Evolutionary conservation across 2,329 filamentous ascomycete species (phyloP), one percentile per base, ranked within the genome.

Genomic region (Sporothrix brasiliensis): DNA sequence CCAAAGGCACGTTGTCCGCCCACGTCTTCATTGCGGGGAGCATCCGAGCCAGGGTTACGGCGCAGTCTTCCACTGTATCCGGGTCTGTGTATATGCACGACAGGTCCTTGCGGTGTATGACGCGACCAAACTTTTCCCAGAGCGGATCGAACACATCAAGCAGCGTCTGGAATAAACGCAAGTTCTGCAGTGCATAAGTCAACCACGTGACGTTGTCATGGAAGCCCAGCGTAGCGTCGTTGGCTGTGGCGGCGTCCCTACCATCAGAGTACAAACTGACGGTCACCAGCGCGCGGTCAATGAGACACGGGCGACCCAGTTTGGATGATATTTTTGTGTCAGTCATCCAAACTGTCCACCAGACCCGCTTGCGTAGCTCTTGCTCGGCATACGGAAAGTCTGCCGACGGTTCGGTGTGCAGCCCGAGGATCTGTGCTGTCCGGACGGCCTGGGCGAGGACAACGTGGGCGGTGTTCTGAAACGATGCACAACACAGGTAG

Each of bases 321-420:
- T 84, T 83, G 78, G 82, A 80, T 68, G 79, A 79, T 1, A 77
- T 79, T 73, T 84, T 84, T 72, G 77, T 80, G 67, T 87, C 86
- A 14, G 85, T 75, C 1, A 78, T 75, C 74, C 83, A 86, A 1
- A 87, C 73, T 0, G 75, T 77, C 84, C 84, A 87, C 85, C 85
- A 88, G 19, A 87, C 72, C 0, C 84, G 79, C 72, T 81, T 83
- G 5, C 82, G 81, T 71, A 84, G 75, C 72, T 85, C 83, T 30
- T 79, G 74, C 68, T 82, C 76, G 0, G 71, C 67, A 5, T 70
- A 70, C 0, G 80, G 75, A 63, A 83, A 72, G 58, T 76, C 74
- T 9, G 72, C 69, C 0, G 80, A 76, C 1, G 84, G 83, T 27
- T 86, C 83, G 0, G 81, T 73, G 74, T 86, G 83, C 6, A 86